Conservation (phyloP, 805 yeast genomes). For the Monosporozyma solicola region DNA sequence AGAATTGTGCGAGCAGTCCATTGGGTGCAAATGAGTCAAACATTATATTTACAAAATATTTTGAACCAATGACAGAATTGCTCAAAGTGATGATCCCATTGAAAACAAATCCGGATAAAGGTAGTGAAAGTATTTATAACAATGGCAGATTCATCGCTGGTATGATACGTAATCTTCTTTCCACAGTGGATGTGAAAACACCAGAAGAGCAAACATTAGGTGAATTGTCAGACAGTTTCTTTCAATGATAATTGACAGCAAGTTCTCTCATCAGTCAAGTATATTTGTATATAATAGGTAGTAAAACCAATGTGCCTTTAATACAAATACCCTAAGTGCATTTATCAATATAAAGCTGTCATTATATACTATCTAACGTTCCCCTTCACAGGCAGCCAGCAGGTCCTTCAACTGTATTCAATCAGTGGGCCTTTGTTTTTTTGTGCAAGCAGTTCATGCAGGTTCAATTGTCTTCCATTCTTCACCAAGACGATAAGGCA, state of each 20-base stretch:
- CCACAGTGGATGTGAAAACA: slow-evolving; percentile 6
- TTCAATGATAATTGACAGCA: background rate
- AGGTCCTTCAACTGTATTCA: too few relatives aligned
- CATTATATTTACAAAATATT: slow-evolving; percentile 9
- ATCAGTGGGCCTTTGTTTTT: too few relatives aligned
- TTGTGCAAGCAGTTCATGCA: too few relatives aligned
- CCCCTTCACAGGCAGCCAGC: too few relatives aligned
- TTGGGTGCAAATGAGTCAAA: slow-evolving; percentile 1
- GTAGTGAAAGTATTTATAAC: slow-evolving; percentile 21
- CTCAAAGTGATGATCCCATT: slow-evolving; percentile 13
- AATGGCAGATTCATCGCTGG: slow-evolving; percentile 27
- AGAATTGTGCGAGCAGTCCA: slow-evolving; percentile 5
- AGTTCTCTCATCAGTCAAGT: too few relatives aligned
- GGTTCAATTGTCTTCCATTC: too few relatives aligned
- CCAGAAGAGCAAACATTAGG: slow-evolving; percentile 9
- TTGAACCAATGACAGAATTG: slow-evolving; percentile 8
- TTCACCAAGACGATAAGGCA: too few relatives aligned
- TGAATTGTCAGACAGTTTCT: background rate
- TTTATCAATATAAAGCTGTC: too few relatives aligned
- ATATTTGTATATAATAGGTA: too few relatives aligned
- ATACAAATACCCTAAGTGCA: too few relatives aligned
- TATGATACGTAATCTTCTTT: slow-evolving; percentile 13
- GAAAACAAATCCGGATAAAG: slow-evolving; percentile 13
- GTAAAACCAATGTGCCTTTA: too few relatives aligned
- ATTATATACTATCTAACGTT: too few relatives aligned